Conservation (phyloP, 805 yeast species). For the Ogataea polymorpha region DNA sequence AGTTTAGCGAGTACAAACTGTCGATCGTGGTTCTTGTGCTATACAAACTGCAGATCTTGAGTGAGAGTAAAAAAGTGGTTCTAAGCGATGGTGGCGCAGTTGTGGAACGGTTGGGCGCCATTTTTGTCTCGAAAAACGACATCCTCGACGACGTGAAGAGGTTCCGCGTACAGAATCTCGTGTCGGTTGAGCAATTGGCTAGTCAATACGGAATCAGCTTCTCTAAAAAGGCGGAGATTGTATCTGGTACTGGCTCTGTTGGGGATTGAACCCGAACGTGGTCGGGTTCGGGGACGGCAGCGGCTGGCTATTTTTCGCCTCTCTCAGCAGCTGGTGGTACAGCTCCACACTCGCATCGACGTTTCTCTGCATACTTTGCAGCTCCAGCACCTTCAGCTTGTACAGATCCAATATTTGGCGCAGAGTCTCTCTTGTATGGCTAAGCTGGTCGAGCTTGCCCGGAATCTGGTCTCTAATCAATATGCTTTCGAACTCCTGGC, state of each 20-base stretch:
- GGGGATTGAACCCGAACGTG: constrained; percentile 14
- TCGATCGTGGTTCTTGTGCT: constrained; percentile 15
- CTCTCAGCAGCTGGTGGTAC: constrained; percentile 57
- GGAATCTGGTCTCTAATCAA: constrained; percentile 65
- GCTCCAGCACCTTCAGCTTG: constrained; percentile 72
- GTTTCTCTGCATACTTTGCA: constrained; percentile 66
- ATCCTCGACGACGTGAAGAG: constrained; percentile 14
- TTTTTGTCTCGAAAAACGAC: constrained; percentile 18
- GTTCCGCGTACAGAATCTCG: constrained; percentile 12
- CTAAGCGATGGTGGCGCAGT: constrained; percentile 25
- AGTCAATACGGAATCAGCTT: not conserved
- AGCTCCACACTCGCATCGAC: constrained; percentile 63
- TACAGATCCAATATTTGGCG: constrained; percentile 76
- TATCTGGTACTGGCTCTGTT: constrained; percentile 16
- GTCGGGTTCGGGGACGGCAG: constrained; percentile 7
- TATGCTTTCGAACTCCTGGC: constrained; percentile 30
- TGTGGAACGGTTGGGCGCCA: constrained; percentile 13
- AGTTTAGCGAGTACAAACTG: constrained; percentile 15
- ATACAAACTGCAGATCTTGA: constrained; percentile 14
- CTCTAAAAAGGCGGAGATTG: constrained; percentile 11
- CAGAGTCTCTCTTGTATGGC: constrained; percentile 70
- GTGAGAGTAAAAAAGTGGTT: constrained; percentile 8
- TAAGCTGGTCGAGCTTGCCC: constrained; percentile 64
- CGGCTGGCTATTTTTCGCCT: constrained; percentile 12
- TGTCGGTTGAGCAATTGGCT: constrained; percentile 14